Conservation (phyloP, 2,329 filamentous ascomycete species). For the Leptographium procerum region DNA sequence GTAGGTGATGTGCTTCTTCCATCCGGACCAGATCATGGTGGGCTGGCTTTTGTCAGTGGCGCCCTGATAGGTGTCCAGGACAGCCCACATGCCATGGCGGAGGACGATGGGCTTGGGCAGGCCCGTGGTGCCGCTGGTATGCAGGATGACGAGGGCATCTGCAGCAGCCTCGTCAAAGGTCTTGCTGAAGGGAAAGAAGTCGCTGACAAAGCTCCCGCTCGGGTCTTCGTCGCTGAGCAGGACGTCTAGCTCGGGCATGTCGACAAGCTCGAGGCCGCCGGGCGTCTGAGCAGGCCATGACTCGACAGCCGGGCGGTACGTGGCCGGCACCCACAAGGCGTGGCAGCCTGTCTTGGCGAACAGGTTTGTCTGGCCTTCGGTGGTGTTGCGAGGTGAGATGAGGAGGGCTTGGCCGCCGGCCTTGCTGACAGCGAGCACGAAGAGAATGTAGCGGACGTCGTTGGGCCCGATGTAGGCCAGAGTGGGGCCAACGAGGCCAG, state of each 20-base stretch:
- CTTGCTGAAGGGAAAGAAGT: not conserved
- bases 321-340: conserved; percentile 21
- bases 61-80: conserved; percentile 18
- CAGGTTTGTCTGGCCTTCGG: conserved; percentile 31
- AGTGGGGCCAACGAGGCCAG: conserved; percentile 17
- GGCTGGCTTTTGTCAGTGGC: not conserved
- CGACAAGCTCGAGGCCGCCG: conserved; percentile 13
- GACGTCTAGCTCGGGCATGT: not conserved
- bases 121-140: conserved; percentile 35
- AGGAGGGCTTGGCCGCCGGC: conserved; percentile 19
- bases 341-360: conserved; percentile 31
- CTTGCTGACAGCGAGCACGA: conserved; percentile 18
- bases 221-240: not conserved
- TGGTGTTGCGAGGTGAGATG: conserved; percentile 31
- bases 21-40: not conserved
- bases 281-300: conserved; percentile 4
- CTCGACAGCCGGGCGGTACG: conserved; percentile 7
- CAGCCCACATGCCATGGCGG: conserved; percentile 25
- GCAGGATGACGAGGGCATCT: conserved; percentile 29
- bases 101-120: conserved; percentile 31
- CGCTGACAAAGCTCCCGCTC: not conserved
- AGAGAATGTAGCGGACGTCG: conserved; percentile 17
- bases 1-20: not conserved
- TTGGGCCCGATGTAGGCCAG: conserved; percentile 33
- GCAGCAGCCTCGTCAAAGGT: conserved; percentile 28